Evolutionary conservation across 2,329 filamentous ascomycete species (phyloP).

Genomic region (Pyrenophora seminiperda): DNA sequence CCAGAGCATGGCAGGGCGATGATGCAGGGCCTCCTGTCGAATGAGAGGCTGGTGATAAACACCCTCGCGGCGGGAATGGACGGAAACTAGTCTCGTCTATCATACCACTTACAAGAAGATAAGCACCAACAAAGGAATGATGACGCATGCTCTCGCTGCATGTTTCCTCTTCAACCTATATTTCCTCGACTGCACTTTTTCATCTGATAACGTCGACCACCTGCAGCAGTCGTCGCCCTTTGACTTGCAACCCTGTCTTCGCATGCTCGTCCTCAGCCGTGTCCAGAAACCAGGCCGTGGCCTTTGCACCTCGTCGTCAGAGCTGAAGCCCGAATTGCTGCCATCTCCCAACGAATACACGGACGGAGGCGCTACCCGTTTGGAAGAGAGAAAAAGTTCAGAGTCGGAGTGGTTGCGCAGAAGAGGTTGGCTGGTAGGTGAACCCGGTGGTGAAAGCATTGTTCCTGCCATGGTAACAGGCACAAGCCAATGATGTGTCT

Average conservation of each 20-base stretch:
- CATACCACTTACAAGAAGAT: slow-evolving; percentile 42
- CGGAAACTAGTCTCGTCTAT: slow-evolving; percentile 18
- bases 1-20: slow-evolving; percentile 3
- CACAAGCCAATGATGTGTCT: slow-evolving; percentile 27
- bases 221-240: slow-evolving; percentile 17
- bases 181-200: slow-evolving; percentile 25
- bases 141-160: slow-evolving; percentile 25
- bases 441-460: slow-evolving; percentile 20
- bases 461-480: slow-evolving; percentile 33
- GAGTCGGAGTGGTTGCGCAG: slow-evolving; percentile 29
- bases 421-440: slow-evolving; percentile 25
- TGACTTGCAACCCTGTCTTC: slow-evolving; percentile 29
- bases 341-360: slow-evolving; percentile 36
- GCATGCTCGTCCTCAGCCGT: slow-evolving; percentile 38
- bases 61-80: slow-evolving; percentile 11
- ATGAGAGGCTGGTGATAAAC: slow-evolving; percentile 10
- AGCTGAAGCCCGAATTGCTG: slow-evolving; percentile 21
- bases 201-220: slow-evolving; percentile 21
- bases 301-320: slow-evolving; percentile 23
- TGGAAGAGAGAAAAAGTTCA: slow-evolving; percentile 18
- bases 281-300: slow-evolving; percentile 27
- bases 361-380: slow-evolving; percentile 20
- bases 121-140: slow-evolving; percentile 28
- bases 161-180: slow-evolving; percentile 28
- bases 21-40: not conserved